Percentiles rank a stretch among this genome's conserved stretches.
These are phyloP conservation scores for Bipolaris cookei DNA, from an alignment of 2,329 filamentous ascomycete genomes.

Conservation along the genomic window DNA sequence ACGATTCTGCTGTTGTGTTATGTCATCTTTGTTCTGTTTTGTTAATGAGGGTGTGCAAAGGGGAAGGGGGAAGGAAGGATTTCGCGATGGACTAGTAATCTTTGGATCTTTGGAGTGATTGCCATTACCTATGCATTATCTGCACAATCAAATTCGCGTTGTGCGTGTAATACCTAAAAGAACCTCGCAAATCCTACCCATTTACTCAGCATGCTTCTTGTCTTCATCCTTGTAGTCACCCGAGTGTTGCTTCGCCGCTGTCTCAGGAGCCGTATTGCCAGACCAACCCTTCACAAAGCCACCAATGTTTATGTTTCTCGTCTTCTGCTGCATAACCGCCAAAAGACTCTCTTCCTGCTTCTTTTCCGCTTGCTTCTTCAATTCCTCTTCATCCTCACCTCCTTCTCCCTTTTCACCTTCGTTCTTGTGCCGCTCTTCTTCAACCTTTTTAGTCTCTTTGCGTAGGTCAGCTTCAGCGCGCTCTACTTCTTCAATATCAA, in stretches of 20 bases:
- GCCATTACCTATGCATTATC: too few relatives aligned
- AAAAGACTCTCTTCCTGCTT: constrained; percentile 55
- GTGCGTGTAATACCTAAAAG: neutral
- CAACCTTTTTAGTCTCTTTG: constrained; percentile 47
- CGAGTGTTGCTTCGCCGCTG: constrained; percentile 1
- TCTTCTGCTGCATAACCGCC: constrained; percentile 52
- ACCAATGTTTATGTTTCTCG: constrained; percentile 37
- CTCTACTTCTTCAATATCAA: constrained; percentile 56
- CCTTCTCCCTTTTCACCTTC: constrained; percentile 31
- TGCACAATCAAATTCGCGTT: too few relatives aligned
- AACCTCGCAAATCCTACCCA: neutral
- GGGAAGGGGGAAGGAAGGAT: too few relatives aligned
- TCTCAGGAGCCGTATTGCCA: constrained; percentile 4
- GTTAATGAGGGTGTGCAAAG: too few relatives aligned
- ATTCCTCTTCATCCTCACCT: constrained; percentile 40
- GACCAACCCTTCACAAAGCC: constrained; percentile 10
- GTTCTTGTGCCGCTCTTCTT: constrained; percentile 18
- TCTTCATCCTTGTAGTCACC: constrained; percentile 1
- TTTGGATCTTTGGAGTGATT: too few relatives aligned
- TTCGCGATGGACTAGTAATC: too few relatives aligned
- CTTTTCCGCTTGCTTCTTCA: constrained; percentile 53
- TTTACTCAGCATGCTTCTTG: neutral
- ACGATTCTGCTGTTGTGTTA: too few relatives aligned
- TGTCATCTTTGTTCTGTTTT: too few relatives aligned
- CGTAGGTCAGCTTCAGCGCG: constrained; percentile 54